Conservation (phyloP, 2,329 filamentous ascomycete species). For the Clathrospora elynae region DNA sequence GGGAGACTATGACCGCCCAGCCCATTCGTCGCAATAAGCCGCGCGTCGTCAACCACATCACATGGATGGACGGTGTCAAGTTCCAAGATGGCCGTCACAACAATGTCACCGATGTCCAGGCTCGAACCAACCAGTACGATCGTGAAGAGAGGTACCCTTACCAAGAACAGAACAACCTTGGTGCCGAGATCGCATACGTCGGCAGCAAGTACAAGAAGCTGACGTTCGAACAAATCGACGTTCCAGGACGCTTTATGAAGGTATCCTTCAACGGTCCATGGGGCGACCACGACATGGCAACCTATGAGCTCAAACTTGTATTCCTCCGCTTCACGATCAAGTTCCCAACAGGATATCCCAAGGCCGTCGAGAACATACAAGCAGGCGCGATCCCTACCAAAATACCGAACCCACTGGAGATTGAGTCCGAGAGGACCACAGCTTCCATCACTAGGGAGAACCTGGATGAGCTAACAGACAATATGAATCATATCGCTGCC, state of each 20-base stretch:
- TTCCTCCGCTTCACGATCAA: slow-evolving; percentile 63
- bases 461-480: slow-evolving; percentile 54
- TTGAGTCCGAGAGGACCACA: slow-evolving; percentile 63
- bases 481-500: slow-evolving; percentile 61
- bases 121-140: slow-evolving; percentile 23
- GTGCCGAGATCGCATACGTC: slow-evolving; percentile 66
- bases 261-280: slow-evolving; percentile 66
- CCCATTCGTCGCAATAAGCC: slow-evolving; percentile 56
- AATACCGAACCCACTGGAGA: slow-evolving; percentile 53
- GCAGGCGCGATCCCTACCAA: slow-evolving; percentile 34
- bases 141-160: slow-evolving; percentile 42
- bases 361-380: slow-evolving; percentile 49
- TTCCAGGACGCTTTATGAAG: slow-evolving; percentile 58
- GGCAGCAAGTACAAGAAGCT: slow-evolving; percentile 66
- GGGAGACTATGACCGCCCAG: slow-evolving; percentile 55
- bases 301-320: slow-evolving; percentile 49
- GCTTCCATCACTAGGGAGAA: slow-evolving; percentile 58
- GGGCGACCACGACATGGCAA: slow-evolving; percentile 51
- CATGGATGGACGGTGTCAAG: slow-evolving; percentile 69
- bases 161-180: slow-evolving; percentile 53
- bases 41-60: slow-evolving; percentile 62
- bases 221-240: slow-evolving; percentile 63
- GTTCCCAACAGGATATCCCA: slow-evolving; percentile 64
- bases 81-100: slow-evolving; percentile 54
- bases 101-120: slow-evolving; percentile 27